Evolutionary conservation across 1,284 basidiomycete genomes (phyloP).

Genomic region (Papiliotrema laurentii): DNA sequence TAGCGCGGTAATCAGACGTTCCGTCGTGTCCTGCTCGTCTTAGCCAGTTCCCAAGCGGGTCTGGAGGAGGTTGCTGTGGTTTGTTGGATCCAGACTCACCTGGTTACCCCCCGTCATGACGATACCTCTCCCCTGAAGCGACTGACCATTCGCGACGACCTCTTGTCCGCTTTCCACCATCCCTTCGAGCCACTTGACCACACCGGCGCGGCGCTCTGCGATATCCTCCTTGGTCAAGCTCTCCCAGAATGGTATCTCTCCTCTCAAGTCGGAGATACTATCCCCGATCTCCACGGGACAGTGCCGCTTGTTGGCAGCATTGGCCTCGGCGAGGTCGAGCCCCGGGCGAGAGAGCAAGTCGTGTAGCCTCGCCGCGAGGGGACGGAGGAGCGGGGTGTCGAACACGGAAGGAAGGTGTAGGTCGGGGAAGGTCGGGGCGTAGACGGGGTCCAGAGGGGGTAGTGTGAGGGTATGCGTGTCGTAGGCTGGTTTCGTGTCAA

Average conservation of each 20-base stretch:
- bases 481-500: neutral
- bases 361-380: slow-evolving; percentile 19
- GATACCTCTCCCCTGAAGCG: slow-evolving; percentile 41
- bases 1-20: slow-evolving; percentile 43
- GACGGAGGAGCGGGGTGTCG: slow-evolving; percentile 7
- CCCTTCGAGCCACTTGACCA: slow-evolving; percentile 41
- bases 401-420: slow-evolving; percentile 15
- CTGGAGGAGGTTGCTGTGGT: neutral
- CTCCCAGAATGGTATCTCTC: slow-evolving; percentile 43
- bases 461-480: neutral
- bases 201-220: slow-evolving; percentile 26
- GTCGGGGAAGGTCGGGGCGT: slow-evolving; percentile 10
- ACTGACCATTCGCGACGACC: slow-evolving; percentile 19
- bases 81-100: slow-evolving; percentile 23
- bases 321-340: slow-evolving; percentile 14
- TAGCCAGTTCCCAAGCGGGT: neutral
- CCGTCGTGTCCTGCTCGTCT: slow-evolving; percentile 43
- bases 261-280: slow-evolving; percentile 42
- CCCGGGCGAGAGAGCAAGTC: slow-evolving; percentile 37
- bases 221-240: slow-evolving; percentile 34
- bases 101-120: slow-evolving; percentile 50
- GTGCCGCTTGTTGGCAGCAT: slow-evolving; percentile 14
- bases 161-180: slow-evolving; percentile 26
- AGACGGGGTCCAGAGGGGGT: neutral
- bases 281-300: slow-evolving; percentile 38